These are phyloP conservation scores for Glycine tomentella DNA, from an alignment of 306 rosid genomes.

Conservation along the genomic window DNA sequence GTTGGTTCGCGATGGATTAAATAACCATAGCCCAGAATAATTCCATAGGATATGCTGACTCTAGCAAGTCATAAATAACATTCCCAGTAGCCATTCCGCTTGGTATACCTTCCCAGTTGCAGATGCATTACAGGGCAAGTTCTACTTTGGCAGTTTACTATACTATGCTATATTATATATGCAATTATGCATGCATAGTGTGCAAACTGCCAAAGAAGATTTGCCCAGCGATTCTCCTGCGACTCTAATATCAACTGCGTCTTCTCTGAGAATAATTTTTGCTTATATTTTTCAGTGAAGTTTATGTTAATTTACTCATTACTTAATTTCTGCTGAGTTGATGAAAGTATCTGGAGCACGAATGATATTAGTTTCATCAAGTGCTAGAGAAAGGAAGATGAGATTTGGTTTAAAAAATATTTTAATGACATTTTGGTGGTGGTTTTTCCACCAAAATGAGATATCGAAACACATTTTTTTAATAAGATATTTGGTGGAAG, in stretches of 20 bases:
- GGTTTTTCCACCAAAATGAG: too few relatives aligned
- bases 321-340: neutral
- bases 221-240: neutral
- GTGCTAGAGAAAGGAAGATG: too few relatives aligned
- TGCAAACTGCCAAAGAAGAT: conserved; percentile 9
- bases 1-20: neutral
- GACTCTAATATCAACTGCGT: neutral
- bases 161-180: neutral
- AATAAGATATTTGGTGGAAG: too few relatives aligned
- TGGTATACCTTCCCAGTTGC: neutral
- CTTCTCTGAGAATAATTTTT: neutral
- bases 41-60: conserved; percentile 16
- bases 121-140: conserved; percentile 3
- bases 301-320: neutral
- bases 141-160: neutral
- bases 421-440: too few relatives aligned
- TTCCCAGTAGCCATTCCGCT: neutral
- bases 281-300: neutral
- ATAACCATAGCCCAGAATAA: conserved; percentile 14
- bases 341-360: neutral
- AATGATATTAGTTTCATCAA: neutral
- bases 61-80: conserved; percentile 5
- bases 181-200: too few relatives aligned
- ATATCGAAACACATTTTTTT: too few relatives aligned
- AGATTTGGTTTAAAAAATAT: too few relatives aligned